A percentile compares a stretch with the other conserved stretches of the same genome.
phyloP scores from a whole-genome alignment of 805 yeast genomes.

The Candida taoyuanica region DNA sequence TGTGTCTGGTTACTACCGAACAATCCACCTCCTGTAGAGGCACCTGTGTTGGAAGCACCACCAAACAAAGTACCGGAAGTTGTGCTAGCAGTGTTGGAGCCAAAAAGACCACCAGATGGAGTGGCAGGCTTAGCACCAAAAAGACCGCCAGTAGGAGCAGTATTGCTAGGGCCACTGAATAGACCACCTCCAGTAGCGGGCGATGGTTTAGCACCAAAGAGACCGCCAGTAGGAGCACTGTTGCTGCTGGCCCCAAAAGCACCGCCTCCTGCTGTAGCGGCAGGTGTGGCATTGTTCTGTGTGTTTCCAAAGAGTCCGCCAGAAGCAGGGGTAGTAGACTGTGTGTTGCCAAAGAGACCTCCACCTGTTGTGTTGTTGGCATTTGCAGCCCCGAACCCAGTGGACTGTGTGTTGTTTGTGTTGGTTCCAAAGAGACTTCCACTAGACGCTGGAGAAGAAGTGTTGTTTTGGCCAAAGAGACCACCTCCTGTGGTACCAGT shows the following conservation, averaged over 20 bases:
- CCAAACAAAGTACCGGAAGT: too few relatives aligned
- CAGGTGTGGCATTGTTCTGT: neutral
- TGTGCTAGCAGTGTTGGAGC: too few relatives aligned
- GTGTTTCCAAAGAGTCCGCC: slow-evolving; percentile 13
- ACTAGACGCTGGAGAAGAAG: too few relatives aligned
- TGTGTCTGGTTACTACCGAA: slow-evolving; percentile 34
- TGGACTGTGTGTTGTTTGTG: too few relatives aligned
- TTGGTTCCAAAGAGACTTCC: too few relatives aligned
- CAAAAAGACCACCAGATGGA: too few relatives aligned
- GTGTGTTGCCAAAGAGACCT: slow-evolving; percentile 25
- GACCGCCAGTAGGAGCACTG: slow-evolving; percentile 4
- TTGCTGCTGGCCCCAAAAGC: slow-evolving; percentile 10
- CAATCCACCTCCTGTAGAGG: slow-evolving; percentile 28
- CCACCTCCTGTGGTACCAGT: slow-evolving; percentile 20
- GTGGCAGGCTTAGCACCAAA: too few relatives aligned
- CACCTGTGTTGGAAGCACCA: slow-evolving; percentile 4
- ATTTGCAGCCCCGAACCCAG: too few relatives aligned
- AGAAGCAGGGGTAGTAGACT: slow-evolving; percentile 2
- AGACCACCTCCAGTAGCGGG: neutral
- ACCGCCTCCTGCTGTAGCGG: slow-evolving; percentile 6
- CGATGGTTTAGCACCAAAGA: slow-evolving; percentile 23
- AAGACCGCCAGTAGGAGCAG: slow-evolving; percentile 25
- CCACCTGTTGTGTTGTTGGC: slow-evolving; percentile 24
- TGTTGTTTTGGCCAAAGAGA: slow-evolving; percentile 32
- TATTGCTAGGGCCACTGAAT: slow-evolving; percentile 27